Evolutionary conservation across 2,329 filamentous ascomycete species (phyloP), one percentile per base, ranked within the genome.

Genomic region (Sordariomycetes sp.): DNA sequence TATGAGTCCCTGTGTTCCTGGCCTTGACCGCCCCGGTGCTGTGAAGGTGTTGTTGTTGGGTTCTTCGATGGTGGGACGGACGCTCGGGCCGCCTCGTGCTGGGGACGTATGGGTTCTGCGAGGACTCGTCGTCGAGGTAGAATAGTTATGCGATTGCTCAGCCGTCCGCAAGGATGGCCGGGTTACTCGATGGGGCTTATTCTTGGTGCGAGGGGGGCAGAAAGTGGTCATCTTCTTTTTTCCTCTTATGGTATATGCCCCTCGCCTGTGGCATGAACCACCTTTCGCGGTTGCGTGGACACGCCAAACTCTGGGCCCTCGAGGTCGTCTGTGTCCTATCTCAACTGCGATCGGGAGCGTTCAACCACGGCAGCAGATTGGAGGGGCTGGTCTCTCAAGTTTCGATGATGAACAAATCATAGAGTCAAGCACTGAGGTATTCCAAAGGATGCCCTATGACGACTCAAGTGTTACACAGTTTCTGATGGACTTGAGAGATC

Each of bases 171-270:
- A 28, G 28, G 20, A 51, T 18, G 58, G 64, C 69, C 72, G 75
- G 80, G 89, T 96, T 95, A 97, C 93, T 96, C 92, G 91, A 97
- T 96, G 93, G 93, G 93, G 93, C 93, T 97, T 91, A 97, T 96
- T 97, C 90, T 97, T 88, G 93, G 91, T 82, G 88, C 92, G 91
- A 96, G 90, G 88, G 88, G 88, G 76, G 74, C 69, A 68, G 70
- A 43, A 60, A 59, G 59, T 60, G 59, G 60, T 61, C 58, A 53
- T 37, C 48, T n/a, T 52, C 52, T 60, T 63, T 62, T 63, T 59
- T n/a, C n/a, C n/a, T n/a, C 59, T 61, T 61, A 64, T 50, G n/a
- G 12, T 24, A 24, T 50, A 4, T 3, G 11, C 5, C 11, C 22
- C 12, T 50, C 46, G 5, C 18, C 22, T 14, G 46, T 50, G n/a